A percentile compares a stretch with the other conserved stretches of the same genome.
Conservation (phyloP, 169 alveolate genomes). For the Plasmodium malariae region DNA sequence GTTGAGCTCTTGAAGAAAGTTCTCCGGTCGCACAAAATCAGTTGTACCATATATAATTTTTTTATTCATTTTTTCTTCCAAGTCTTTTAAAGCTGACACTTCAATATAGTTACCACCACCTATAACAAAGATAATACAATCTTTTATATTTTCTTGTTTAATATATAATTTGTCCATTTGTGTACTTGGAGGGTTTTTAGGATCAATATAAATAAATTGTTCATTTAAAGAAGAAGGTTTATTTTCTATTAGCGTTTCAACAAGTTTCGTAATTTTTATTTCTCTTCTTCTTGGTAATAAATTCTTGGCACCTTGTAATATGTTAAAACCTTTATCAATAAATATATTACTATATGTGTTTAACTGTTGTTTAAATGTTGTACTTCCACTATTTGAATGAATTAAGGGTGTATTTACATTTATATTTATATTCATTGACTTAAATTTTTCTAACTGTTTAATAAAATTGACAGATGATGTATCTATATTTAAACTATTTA, state of each 20-base stretch:
- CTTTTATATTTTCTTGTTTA: conserved; percentile 83
- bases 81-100: conserved; percentile 82
- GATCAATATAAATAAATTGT: conserved; percentile 73
- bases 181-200: conserved; percentile 50
- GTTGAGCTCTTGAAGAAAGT: conserved; percentile 79
- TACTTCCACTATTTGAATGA: conserved; percentile 60
- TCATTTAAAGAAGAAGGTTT: conserved; percentile 78
- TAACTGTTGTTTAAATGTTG: conserved; percentile 81
- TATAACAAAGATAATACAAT: conserved; percentile 84
- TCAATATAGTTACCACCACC: conserved; percentile 91
- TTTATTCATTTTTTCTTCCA: conserved; percentile 81
- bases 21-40: conserved; percentile 80
- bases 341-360: conserved; percentile 83
- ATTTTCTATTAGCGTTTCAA: conserved; percentile 83
- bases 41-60: conserved; percentile 83
- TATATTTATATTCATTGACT: conserved; percentile 79
- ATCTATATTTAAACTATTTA: conserved; percentile 73
- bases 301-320: conserved; percentile 79
- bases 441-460: conserved; percentile 78
- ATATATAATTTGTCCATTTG: conserved; percentile 67
- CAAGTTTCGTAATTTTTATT: conserved; percentile 81
- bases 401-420: conserved; percentile 43
- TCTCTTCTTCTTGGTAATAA: conserved; percentile 84
- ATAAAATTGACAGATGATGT: conserved; percentile 63
- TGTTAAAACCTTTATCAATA: conserved; percentile 82